Conservation (phyloP, 2,329 filamentous ascomycete genomes). For the Hypoxylon sp. region DNA sequence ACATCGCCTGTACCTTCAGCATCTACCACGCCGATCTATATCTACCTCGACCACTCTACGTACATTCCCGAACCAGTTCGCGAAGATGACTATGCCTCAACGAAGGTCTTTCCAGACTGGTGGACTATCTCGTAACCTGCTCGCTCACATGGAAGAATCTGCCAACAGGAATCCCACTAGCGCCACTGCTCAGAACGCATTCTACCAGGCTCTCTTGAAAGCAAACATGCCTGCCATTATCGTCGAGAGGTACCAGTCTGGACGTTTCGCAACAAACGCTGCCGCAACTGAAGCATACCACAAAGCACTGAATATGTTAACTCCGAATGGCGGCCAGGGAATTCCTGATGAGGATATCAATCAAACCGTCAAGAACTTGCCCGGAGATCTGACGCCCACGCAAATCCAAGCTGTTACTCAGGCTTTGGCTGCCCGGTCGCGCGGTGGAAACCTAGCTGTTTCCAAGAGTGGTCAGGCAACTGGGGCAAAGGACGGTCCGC, state of each 20-base stretch:
- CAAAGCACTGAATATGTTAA: slow-evolving; percentile 73
- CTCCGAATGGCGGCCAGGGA: slow-evolving; percentile 53
- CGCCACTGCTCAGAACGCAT: slow-evolving; percentile 89
- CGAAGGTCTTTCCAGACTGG: slow-evolving; percentile 61
- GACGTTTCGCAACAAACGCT: slow-evolving; percentile 85
- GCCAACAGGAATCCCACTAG: slow-evolving; percentile 94
- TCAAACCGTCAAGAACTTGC: slow-evolving; percentile 54
- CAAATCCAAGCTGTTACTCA: slow-evolving; percentile 85
- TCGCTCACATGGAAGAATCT: slow-evolving; percentile 89
- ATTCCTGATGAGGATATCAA: slow-evolving; percentile 45
- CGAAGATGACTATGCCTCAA: slow-evolving; percentile 45
- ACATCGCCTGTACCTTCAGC: slow-evolving; percentile 47
- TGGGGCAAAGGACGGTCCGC: slow-evolving; percentile 84
- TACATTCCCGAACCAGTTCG: slow-evolving; percentile 38
- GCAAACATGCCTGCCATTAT: slow-evolving; percentile 96
- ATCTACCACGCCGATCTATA: slow-evolving; percentile 46
- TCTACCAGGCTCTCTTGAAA: slow-evolving; percentile 91
- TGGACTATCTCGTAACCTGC: slow-evolving; percentile 72
- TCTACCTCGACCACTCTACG: slow-evolving; percentile 48
- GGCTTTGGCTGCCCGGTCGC: slow-evolving; percentile 80
- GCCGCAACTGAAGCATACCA: slow-evolving; percentile 84
- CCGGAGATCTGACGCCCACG: slow-evolving; percentile 66
- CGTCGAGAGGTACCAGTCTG: slow-evolving; percentile 89
- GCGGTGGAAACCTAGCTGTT: slow-evolving; percentile 75
- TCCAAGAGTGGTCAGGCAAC: slow-evolving; percentile 66